Base-by-base conservation (phyloP, 129 eudicot species). In the Logfia minima region DNA sequence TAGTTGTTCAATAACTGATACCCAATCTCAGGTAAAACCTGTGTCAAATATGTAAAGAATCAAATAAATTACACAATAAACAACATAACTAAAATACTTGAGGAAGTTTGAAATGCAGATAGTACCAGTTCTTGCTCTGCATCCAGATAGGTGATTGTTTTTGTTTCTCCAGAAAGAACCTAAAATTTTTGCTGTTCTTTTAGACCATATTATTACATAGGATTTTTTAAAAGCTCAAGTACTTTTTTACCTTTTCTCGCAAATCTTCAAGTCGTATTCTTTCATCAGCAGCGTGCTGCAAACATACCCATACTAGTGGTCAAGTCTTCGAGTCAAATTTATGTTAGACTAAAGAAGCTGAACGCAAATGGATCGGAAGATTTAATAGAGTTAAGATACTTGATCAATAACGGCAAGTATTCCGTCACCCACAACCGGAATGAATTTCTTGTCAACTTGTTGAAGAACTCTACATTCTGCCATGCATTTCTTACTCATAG, bases 271-370 rank as follows among this genome's bases (percentile, higher is more conserved):
- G 81, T 35, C 94, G 88, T 73, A 95, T 95, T 80, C 97, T 86
- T 79, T 95, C 99, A 86, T 95, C 99, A 28, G 99, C 99, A 53
- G 99, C 99, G 75, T 95, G 99, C 99, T 95, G 94, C 16, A 74
- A 85, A 77, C 60, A 75, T 72, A 72, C 65, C 63, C 70, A 85
- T 35, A 9, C 13, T 13, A 68, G 34, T 62, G 60, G 65, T 60
- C 70, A 76, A 5, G 60, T 69, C 51, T 35, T 8, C 37, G 39
- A 75, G 37, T 56, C 64, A 31, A 45, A 21, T 61, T 68, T 29
- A 68, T 53, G 29, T 75, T 62, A 29, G 53, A n/a, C 70, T 28
- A 67, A 21, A 26, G 21, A 77, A 77, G 56, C 34, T n/a, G 23
- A 14, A 58, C 41, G 72, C 66, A 75, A 70, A 70, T 75, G 74